phyloP scores from a whole-genome alignment of 169 alveolate species.

The Plasmodium ovale region DNA sequence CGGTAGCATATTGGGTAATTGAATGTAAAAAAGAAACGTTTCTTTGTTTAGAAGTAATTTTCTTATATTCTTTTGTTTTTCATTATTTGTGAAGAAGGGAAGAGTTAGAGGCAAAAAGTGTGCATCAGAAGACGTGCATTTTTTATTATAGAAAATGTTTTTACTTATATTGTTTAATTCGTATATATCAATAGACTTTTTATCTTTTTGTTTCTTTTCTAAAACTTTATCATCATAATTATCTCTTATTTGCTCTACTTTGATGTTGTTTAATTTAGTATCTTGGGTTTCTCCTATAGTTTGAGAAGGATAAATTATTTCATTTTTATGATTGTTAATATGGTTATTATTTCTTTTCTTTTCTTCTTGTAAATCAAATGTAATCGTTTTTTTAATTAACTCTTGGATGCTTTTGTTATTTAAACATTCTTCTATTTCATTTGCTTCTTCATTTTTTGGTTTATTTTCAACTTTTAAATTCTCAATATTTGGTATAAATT shows the following conservation, averaged over 20 bases:
- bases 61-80: constrained; percentile 57
- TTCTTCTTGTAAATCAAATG: constrained; percentile 44
- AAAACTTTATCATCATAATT: constrained; percentile 12
- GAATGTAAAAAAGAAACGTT: constrained; percentile 53
- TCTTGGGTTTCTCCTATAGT: constrained; percentile 8
- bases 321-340: constrained; percentile 26
- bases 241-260: constrained; percentile 5
- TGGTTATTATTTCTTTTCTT: constrained; percentile 14
- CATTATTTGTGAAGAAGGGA: constrained; percentile 58
- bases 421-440: constrained; percentile 44
- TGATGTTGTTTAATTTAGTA: constrained; percentile 19
- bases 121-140: constrained; percentile 37
- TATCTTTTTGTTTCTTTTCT: constrained; percentile 22
- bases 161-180: constrained; percentile 75
- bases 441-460: constrained; percentile 20
- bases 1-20: constrained; percentile 75
- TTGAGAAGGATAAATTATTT: constrained; percentile 28
- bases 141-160: constrained; percentile 70
- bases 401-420: constrained; percentile 38
- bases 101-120: constrained; percentile 71
- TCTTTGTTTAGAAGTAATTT: constrained; percentile 35
- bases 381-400: constrained; percentile 57
- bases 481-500: constrained; percentile 69
- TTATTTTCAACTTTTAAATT: constrained; percentile 60
- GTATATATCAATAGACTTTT: constrained; percentile 62